Conservation (phyloP, 768 basidiomycete species). For the Rhizopogon rudus region DNA sequence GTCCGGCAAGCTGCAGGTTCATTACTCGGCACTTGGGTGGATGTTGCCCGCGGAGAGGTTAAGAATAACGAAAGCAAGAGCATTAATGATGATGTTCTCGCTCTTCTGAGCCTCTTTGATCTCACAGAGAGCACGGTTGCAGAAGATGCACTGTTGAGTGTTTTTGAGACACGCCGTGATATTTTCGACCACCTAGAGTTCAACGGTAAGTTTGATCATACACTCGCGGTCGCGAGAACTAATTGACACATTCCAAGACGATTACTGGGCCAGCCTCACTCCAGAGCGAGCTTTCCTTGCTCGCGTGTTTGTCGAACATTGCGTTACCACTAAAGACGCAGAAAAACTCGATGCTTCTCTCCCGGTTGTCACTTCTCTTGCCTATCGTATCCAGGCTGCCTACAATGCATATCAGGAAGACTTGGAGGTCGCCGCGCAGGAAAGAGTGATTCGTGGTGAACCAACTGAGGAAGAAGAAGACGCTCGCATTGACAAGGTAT, state of each 20-base stretch:
- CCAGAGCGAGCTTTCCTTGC: constrained; percentile 78
- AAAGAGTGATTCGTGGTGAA: constrained; percentile 20
- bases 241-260: constrained; percentile 36
- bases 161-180: constrained; percentile 63
- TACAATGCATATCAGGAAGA: constrained; percentile 62
- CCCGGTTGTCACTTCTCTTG: constrained; percentile 82
- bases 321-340: constrained; percentile 55
- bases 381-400: constrained; percentile 63
- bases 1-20: constrained; percentile 71
- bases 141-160: constrained; percentile 66
- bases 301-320: constrained; percentile 80
- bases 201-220: constrained; percentile 41
- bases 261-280: constrained; percentile 65
- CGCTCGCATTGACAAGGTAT: constrained; percentile 46
- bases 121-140: constrained; percentile 54
- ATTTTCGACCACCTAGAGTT: constrained; percentile 69
- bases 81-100: constrained; percentile 35
- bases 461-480: constrained; percentile 44
- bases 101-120: constrained; percentile 57
- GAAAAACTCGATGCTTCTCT: constrained; percentile 61
- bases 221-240: not conserved
- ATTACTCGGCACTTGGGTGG: constrained; percentile 75
- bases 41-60: constrained; percentile 39
- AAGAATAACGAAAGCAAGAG: constrained; percentile 33
- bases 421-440: constrained; percentile 35